These are phyloP conservation scores for Epichloe hybrida DNA, from an alignment of 2,329 filamentous ascomycete genomes.

Conservation along the genomic window DNA sequence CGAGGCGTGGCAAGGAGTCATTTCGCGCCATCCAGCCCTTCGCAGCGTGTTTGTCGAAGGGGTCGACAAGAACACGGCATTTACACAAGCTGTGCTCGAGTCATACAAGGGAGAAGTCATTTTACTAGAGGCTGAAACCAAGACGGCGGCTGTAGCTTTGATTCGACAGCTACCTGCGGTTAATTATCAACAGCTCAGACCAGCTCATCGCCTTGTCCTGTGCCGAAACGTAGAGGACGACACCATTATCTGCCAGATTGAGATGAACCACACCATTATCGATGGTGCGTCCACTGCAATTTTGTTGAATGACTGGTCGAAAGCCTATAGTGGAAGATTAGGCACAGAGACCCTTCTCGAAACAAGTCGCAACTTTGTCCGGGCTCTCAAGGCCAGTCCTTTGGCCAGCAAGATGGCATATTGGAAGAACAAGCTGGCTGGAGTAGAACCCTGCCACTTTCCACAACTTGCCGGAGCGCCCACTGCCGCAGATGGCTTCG, in stretches of 20 bases:
- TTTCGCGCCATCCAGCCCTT: conserved; percentile 6
- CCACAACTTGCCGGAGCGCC: neutral
- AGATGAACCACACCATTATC: conserved; percentile 21
- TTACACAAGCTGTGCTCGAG: conserved; percentile 4
- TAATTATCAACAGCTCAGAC: conserved; percentile 1
- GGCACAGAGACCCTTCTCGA: neutral
- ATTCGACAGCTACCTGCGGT: neutral
- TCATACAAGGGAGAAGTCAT: neutral
- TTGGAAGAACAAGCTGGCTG: conserved; percentile 6
- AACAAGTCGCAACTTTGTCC: conserved; percentile 2
- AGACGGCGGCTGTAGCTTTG: neutral
- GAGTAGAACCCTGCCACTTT: conserved; percentile 8
- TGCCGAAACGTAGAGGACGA: neutral
- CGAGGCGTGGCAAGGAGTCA: conserved; percentile 8
- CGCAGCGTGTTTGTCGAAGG: conserved; percentile 6
- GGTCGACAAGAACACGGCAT: conserved; percentile 1
- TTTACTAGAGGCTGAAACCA: neutral
- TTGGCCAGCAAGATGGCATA: conserved; percentile 3
- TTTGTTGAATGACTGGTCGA: conserved; percentile 4
- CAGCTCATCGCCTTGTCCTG: conserved; percentile 1
- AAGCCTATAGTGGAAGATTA: neutral
- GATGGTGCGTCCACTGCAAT: conserved; percentile 18
- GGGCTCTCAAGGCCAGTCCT: conserved; percentile 1
- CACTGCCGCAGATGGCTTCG: neutral
- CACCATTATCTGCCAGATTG: conserved; percentile 14